These are phyloP conservation scores for Trichoderma citrinoviride DNA, from an alignment of 2,329 filamentous ascomycete genomes.

Conservation along the genomic window DNA sequence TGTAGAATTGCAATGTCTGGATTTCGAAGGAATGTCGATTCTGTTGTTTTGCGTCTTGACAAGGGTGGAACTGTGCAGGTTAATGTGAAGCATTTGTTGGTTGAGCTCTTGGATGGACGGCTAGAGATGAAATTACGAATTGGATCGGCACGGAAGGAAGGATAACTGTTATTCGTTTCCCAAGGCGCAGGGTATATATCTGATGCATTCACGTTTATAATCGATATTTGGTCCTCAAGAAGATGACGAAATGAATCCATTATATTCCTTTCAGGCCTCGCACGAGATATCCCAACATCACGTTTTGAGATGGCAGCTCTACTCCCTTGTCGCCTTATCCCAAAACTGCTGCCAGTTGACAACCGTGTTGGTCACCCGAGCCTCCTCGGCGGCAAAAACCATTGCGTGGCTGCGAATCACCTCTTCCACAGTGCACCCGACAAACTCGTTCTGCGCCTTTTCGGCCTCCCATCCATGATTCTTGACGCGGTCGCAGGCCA, in stretches of 20 bases:
- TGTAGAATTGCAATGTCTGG: neutral
- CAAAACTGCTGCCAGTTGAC: conserved; percentile 79
- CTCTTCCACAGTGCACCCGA: conserved; percentile 85
- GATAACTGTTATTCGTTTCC: neutral
- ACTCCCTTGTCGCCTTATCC: conserved; percentile 38
- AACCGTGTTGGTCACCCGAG: conserved; percentile 65
- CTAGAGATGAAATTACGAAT: neutral
- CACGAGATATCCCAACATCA: neutral
- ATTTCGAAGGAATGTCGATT: too few species aligned
- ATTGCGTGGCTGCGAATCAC: conserved; percentile 84
- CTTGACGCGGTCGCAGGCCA: conserved; percentile 77
- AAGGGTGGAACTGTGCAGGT: neutral
- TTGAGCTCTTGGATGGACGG: neutral
- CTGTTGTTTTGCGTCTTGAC: neutral
- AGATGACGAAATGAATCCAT: neutral
- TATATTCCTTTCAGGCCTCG: neutral
- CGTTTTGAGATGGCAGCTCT: neutral
- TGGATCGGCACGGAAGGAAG: neutral
- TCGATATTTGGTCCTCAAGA: neutral
- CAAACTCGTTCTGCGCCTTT: conserved; percentile 68
- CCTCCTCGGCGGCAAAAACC: conserved; percentile 92
- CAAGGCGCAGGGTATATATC: conserved; percentile 3
- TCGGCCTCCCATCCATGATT: conserved; percentile 63
- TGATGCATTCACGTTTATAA: neutral
- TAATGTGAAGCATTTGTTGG: neutral